These are phyloP conservation scores for Blumeria hordei DNA, from an alignment of 2,329 filamentous ascomycete genomes.

Conservation along the genomic window DNA sequence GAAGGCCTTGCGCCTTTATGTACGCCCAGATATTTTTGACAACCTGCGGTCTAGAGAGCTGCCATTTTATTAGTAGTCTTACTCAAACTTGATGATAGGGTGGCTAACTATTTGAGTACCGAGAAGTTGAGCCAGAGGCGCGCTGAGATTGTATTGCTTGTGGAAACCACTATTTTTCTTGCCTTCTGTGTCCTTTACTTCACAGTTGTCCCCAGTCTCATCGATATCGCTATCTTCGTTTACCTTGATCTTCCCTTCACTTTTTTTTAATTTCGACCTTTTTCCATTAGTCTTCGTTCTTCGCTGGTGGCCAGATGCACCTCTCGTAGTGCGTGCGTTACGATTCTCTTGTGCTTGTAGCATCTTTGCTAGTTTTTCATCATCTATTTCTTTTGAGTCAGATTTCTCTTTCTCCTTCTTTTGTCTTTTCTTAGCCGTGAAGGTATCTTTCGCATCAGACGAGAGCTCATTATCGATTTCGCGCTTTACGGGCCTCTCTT, in stretches of 20 bases:
- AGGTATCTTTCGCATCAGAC: constrained; percentile 13
- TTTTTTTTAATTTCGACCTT: constrained; percentile 36
- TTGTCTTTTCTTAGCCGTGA: constrained; percentile 29
- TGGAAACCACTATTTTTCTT: constrained; percentile 79
- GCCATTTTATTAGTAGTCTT: constrained; percentile 4
- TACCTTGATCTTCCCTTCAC: constrained; percentile 45
- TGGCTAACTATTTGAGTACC: constrained; percentile 39
- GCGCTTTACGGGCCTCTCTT: background rate
- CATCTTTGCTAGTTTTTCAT: constrained; percentile 67
- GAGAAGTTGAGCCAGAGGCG: constrained; percentile 41
- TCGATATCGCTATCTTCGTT: constrained; percentile 62
- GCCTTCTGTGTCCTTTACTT: constrained; percentile 33
- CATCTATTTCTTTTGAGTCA: constrained; percentile 36
- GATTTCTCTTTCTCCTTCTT: constrained; percentile 23
- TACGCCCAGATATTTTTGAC: constrained; percentile 95
- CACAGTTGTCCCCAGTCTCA: constrained; percentile 33
- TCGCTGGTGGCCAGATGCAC: constrained; percentile 27
- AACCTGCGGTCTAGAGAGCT: constrained; percentile 83
- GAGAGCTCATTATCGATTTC: background rate
- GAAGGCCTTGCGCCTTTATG: constrained; percentile 68
- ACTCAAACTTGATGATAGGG: background rate
- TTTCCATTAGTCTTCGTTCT: background rate
- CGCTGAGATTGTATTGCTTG: constrained; percentile 55
- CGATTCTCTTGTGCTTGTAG: constrained; percentile 84
- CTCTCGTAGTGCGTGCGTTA: constrained; percentile 44